Conservation (phyloP, 1,284 basidiomycete genomes). For the Gastroboletus turbinatus region DNA sequence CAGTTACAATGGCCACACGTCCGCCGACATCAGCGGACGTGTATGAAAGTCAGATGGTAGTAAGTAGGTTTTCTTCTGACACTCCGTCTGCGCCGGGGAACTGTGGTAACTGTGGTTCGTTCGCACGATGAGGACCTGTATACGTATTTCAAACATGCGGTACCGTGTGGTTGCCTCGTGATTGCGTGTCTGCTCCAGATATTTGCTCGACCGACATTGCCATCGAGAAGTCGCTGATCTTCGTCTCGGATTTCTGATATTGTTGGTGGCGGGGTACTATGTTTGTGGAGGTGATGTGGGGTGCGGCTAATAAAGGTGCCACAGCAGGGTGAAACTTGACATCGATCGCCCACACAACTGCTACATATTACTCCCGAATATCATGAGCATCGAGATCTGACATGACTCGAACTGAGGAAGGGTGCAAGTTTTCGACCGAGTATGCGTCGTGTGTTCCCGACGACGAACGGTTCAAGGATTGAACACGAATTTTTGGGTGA, state of each 20-base stretch:
- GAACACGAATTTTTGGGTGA: not conserved
- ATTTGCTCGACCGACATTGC: not conserved
- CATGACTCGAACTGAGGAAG: not conserved
- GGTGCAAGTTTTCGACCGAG: not conserved
- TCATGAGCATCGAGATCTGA: not conserved
- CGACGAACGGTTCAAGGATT: not conserved
- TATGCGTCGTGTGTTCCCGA: not conserved
- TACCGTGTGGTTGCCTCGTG: not conserved
- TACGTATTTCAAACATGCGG: not conserved
- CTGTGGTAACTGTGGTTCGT: not conserved
- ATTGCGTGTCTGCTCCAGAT: not conserved
- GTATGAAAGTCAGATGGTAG: not conserved
- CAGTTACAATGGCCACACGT: not conserved
- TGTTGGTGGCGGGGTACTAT: not conserved
- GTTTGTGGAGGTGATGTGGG: not conserved
- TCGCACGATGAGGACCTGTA: not conserved
- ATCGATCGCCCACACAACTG: not conserved
- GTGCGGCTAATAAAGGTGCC: not conserved
- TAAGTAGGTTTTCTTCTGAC: not conserved
- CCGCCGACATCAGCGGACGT: not conserved
- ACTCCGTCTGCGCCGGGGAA: not conserved
- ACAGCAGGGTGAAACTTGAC: constrained; percentile 4
- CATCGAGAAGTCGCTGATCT: not conserved
- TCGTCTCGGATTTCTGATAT: not conserved
- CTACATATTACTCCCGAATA: not conserved